Conservation (phyloP, 208 protist genomes). For the Balamuthia mandrillaris region DNA sequence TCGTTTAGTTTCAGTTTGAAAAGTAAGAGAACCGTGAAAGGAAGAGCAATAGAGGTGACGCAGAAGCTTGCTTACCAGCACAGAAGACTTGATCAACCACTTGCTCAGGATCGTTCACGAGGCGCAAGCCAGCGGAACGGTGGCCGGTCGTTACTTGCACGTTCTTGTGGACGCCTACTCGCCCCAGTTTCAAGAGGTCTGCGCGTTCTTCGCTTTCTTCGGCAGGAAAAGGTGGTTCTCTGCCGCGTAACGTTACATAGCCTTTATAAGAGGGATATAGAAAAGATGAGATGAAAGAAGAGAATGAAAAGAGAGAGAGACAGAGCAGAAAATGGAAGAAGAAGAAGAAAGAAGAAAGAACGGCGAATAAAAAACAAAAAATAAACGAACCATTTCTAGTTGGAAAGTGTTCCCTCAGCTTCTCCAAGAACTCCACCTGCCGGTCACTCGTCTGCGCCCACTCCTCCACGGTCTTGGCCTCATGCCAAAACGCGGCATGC, state of each 20-base stretch:
- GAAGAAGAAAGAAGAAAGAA: no score
- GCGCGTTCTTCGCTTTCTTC: not conserved
- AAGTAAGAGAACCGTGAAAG: not conserved
- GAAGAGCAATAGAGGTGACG: not conserved
- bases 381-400: not conserved
- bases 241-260: conserved; percentile 13
- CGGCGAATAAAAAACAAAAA: no score
- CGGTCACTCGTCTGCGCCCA: not conserved
- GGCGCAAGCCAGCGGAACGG: not conserved
- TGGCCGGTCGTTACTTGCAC: conserved; percentile 25
- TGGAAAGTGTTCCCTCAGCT: conserved; percentile 16
- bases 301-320: no score
- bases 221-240: conserved; percentile 18
- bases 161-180: not conserved
- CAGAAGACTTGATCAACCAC: conserved; percentile 35
- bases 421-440: conserved; percentile 25
- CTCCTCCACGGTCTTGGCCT: not conserved
- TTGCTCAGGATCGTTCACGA: conserved; percentile 8
- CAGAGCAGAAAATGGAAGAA: no score
- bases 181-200: not conserved
- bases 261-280: no score
- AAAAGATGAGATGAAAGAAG: no score
- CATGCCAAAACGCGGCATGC: conserved; percentile 12
- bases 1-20: not conserved
- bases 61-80: not conserved